phyloP scores from a whole-genome alignment of 176 grass and related monocot genomes.

The Oropetium thomaeum region DNA sequence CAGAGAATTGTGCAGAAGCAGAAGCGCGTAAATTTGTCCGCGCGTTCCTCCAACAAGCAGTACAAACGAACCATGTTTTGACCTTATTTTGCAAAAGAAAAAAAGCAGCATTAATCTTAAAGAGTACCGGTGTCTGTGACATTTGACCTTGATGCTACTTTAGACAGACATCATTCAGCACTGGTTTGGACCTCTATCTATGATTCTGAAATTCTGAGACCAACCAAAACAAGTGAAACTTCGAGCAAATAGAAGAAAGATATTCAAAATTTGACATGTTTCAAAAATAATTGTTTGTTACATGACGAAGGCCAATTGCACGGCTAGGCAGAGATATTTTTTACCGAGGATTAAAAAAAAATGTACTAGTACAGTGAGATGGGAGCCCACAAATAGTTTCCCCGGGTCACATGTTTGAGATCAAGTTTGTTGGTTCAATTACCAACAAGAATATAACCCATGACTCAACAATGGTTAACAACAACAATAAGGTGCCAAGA shows the following conservation, averaged over 20 bases:
- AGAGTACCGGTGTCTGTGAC: neutral
- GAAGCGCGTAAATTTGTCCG: constrained; percentile 26
- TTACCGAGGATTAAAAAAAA: neutral
- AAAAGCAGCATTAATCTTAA: neutral
- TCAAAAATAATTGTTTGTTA: constrained; percentile 6
- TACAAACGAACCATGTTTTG: neutral
- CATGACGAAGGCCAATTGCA: neutral
- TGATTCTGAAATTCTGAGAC: neutral
- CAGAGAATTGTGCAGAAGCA: constrained; percentile 32
- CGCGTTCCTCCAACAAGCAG: constrained; percentile 19
- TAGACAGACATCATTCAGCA: neutral
- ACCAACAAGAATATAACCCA: constrained; percentile 47
- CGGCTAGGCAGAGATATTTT: neutral
- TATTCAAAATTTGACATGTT: neutral
- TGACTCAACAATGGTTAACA: constrained; percentile 6
- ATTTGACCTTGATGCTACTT: neutral
- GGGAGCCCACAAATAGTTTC: neutral
- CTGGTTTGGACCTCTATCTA: neutral
- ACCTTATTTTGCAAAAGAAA: neutral
- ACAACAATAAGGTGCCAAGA: constrained; percentile 27
- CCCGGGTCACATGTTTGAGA: constrained; percentile 12
- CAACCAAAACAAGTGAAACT: neutral
- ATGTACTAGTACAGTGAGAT: constrained; percentile 3
- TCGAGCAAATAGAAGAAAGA: neutral
- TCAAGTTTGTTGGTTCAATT: constrained; percentile 47